These are phyloP conservation scores for Salvia miltiorrhiza DNA, from an alignment of 257 asterid genomes.

Conservation along the genomic window DNA sequence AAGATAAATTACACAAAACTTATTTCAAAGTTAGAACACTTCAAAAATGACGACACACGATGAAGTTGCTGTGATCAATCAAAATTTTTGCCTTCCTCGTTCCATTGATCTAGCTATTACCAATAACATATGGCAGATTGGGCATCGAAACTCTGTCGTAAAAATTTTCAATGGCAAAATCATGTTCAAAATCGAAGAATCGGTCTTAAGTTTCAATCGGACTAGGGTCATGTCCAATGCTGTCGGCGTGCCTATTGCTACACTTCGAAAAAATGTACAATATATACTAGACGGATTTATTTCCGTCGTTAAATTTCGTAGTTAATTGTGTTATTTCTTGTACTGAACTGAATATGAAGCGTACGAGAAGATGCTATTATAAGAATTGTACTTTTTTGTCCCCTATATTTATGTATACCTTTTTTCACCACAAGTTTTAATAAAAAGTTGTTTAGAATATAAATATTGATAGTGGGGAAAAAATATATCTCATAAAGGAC, in stretches of 20 bases:
- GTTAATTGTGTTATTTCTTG: too few relatives aligned
- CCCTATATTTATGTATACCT: too few relatives aligned
- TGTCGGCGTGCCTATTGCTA: constrained; percentile 30
- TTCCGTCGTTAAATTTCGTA: too few relatives aligned
- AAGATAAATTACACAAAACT: not conserved
- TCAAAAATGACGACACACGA: not conserved
- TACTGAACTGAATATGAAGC: too few relatives aligned
- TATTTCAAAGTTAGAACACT: not conserved
- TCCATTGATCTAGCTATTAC: constrained; percentile 26
- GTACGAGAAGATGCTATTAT: too few relatives aligned
- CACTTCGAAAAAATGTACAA: constrained; percentile 38
- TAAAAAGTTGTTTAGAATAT: too few relatives aligned
- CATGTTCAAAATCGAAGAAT: constrained; percentile 30
- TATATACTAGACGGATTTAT: too few relatives aligned
- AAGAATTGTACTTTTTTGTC: too few relatives aligned
- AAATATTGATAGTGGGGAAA: too few relatives aligned
- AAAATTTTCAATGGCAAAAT: constrained; percentile 26
- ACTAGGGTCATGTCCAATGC: constrained; percentile 31
- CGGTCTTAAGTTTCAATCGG: constrained; percentile 17
- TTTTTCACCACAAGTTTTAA: too few relatives aligned
- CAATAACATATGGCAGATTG: constrained; percentile 12
- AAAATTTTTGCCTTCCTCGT: constrained; percentile 23
- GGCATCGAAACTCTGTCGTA: constrained; percentile 18
- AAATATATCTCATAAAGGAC: too few relatives aligned
- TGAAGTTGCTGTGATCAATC: constrained; percentile 26